Conservation (phyloP, 2,329 filamentous ascomycete genomes). For the Raffaelea deltoideospora region DNA sequence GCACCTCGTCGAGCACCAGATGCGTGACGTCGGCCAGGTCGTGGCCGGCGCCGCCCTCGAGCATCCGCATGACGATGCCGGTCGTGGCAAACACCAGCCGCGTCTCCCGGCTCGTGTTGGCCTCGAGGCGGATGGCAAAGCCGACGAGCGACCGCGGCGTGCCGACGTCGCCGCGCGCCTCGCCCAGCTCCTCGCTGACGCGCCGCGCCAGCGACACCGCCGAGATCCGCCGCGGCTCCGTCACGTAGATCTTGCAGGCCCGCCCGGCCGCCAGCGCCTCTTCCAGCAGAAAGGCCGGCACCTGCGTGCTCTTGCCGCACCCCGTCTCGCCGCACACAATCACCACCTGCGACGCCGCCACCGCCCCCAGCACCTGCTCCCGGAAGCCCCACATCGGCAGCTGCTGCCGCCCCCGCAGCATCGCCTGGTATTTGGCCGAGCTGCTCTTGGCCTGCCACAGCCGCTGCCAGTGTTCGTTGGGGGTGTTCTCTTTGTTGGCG, state of each 20-base stretch:
- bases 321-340: constrained; percentile 96
- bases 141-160: constrained; percentile 74
- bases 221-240: constrained; percentile 87
- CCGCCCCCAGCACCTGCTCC: constrained; percentile 58
- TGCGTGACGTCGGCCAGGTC: constrained; percentile 84
- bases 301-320: constrained; percentile 92
- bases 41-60: constrained; percentile 76
- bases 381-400: constrained; percentile 85
- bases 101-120: constrained; percentile 68
- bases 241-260: constrained; percentile 85
- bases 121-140: constrained; percentile 86
- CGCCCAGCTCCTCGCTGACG: constrained; percentile 89
- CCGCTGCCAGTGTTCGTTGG: constrained; percentile 38
- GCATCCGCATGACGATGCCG: constrained; percentile 94
- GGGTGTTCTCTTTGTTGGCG: too few species aligned
- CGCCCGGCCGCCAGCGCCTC: constrained; percentile 69
- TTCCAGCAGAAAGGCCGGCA: constrained; percentile 88
- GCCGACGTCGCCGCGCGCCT: constrained; percentile 67
- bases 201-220: constrained; percentile 85
- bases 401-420: constrained; percentile 64
- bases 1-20: constrained; percentile 91
- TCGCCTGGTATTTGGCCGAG: constrained; percentile 53
- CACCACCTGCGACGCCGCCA: constrained; percentile 69
- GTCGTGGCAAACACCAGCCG: constrained; percentile 79
- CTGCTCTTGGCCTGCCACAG: constrained; percentile 45